Evolutionary conservation across 2,329 filamentous ascomycete genomes (phyloP).

Genomic region (Microcyclospora tardicrescens): DNA sequence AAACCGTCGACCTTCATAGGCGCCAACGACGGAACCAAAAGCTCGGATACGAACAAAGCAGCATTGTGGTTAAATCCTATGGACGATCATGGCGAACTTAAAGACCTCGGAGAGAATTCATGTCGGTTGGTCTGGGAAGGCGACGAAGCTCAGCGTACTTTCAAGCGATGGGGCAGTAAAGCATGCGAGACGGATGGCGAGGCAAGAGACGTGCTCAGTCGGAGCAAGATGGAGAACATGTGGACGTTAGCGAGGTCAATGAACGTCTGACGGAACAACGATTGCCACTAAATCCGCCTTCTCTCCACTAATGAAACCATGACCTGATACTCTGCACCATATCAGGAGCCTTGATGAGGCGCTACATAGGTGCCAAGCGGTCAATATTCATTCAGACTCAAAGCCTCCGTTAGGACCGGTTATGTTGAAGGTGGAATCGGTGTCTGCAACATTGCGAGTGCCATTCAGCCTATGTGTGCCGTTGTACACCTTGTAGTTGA

Average conservation of each 20-base stretch:
- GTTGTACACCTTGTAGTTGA: too few species aligned
- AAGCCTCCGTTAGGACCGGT: too few species aligned
- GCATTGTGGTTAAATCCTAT: conserved; percentile 66
- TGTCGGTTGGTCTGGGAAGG: conserved; percentile 85
- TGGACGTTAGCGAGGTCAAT: conserved; percentile 74
- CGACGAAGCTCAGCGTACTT: conserved; percentile 64
- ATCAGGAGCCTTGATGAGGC: too few species aligned
- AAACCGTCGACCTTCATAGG: conserved; percentile 20
- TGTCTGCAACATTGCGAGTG: too few species aligned
- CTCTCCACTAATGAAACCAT: too few species aligned
- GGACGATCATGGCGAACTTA: conserved; percentile 63
- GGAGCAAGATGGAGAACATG: conserved; percentile 87
- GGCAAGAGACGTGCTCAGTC: conserved; percentile 64
- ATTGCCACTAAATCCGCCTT: too few species aligned
- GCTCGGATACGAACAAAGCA: conserved; percentile 46
- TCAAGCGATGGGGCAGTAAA: conserved; percentile 77
- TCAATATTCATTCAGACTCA: too few species aligned
- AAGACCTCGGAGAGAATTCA: conserved; percentile 69
- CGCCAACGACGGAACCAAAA: conserved; percentile 10
- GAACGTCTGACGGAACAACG: neutral
- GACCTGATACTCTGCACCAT: too few species aligned
- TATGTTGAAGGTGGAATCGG: too few species aligned
- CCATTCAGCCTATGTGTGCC: too few species aligned
- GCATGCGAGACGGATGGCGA: conserved; percentile 89
- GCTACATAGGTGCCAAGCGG: too few species aligned